A percentile compares a stretch with the other conserved stretches of the same genome.
These are phyloP conservation scores for Fomitopsis pinicola DNA, from an alignment of 1,284 basidiomycete species.

Conservation along the genomic window DNA sequence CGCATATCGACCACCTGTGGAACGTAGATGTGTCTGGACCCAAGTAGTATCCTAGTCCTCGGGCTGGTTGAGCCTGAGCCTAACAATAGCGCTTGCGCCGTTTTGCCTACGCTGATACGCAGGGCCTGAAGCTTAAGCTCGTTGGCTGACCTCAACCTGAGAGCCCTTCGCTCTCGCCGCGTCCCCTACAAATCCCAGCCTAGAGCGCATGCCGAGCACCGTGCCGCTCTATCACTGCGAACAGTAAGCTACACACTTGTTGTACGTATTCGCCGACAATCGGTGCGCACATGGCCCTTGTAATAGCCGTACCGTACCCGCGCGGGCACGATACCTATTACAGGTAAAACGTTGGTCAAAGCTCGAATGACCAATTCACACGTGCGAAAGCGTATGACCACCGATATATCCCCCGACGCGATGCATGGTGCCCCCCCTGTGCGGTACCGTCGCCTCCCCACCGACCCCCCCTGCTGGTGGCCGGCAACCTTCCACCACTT, in stretches of 20 bases:
- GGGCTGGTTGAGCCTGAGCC: not conserved
- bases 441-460: not conserved
- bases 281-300: not conserved
- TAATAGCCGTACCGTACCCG: not conserved
- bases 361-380: not conserved
- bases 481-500: no score
- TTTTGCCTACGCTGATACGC: not conserved
- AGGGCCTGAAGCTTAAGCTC: not conserved
- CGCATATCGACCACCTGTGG: no score
- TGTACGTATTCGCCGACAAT: not conserved
- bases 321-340: not conserved
- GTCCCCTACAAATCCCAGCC: not conserved
- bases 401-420: not conserved
- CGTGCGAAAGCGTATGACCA: not conserved
- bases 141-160: not conserved
- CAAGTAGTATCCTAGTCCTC: not conserved
- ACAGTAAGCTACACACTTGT: no score
- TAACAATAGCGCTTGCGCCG: not conserved
- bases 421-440: not conserved
- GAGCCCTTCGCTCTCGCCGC: not conserved
- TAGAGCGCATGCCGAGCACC: not conserved
- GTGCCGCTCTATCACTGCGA: not conserved
- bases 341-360: not conserved
- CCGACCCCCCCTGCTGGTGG: no score
- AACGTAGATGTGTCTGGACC: no score